These are phyloP conservation scores for Mixia osmundae DNA, from an alignment of 1,284 basidiomycete species.

Conservation along the genomic window DNA sequence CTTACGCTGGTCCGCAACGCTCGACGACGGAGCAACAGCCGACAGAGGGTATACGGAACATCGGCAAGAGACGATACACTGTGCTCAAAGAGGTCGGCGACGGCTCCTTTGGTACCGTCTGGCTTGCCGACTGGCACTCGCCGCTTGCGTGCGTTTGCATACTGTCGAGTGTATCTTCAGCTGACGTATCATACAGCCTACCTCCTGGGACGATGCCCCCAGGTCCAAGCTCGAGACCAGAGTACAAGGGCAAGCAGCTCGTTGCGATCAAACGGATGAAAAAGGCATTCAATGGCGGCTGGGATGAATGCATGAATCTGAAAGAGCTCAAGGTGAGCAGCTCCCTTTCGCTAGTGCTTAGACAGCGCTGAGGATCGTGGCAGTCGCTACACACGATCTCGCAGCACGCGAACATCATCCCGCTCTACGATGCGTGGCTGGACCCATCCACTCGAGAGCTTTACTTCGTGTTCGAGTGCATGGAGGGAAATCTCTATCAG, in stretches of 20 bases:
- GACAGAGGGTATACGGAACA: too few relatives aligned
- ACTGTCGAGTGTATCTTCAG: neutral
- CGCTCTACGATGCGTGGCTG: slow-evolving; percentile 95
- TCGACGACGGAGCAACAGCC: too few relatives aligned
- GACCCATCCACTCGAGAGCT: slow-evolving; percentile 79
- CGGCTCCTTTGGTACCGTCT: slow-evolving; percentile 92
- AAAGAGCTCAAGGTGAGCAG: slow-evolving; percentile 74
- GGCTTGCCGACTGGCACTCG: slow-evolving; percentile 98
- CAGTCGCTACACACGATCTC: slow-evolving; percentile 85
- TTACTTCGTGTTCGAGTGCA: slow-evolving; percentile 98
- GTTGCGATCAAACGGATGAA: slow-evolving; percentile 98
- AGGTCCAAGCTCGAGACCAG: slow-evolving; percentile 47
- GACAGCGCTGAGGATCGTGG: neutral
- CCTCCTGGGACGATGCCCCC: slow-evolving; percentile 39
- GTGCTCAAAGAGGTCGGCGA: slow-evolving; percentile 72
- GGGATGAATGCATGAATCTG: slow-evolving; percentile 84
- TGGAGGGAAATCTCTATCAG: slow-evolving; percentile 99
- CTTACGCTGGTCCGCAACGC: too few relatives aligned
- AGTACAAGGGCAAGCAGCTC: slow-evolving; percentile 80
- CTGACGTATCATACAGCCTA: slow-evolving; percentile 3
- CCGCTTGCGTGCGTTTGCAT: slow-evolving; percentile 58
- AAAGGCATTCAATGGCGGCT: slow-evolving; percentile 85
- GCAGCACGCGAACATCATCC: slow-evolving; percentile 90
- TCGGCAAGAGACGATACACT: slow-evolving; percentile 25
- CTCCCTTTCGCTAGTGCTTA: neutral